A percentile compares a stretch with the other conserved stretches of the same genome.
Evolutionary conservation across 2,329 filamentous ascomycete genomes (phyloP).

Genomic region (Xylariales sp.): DNA sequence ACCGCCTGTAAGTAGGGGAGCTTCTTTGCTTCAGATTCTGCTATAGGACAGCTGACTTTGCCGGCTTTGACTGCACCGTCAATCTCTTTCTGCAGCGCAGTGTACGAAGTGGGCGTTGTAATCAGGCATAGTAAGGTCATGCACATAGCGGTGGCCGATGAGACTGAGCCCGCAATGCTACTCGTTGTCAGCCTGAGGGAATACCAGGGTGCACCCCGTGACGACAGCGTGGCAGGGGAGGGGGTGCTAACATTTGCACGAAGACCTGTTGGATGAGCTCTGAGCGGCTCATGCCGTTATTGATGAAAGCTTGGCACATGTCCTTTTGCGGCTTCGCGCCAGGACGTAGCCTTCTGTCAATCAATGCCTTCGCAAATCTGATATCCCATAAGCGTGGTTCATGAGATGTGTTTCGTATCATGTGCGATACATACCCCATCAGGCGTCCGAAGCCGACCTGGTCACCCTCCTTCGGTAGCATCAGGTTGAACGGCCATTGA

Average conservation of each 20-base stretch:
- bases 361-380: slow-evolving; percentile 22
- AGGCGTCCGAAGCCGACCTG: slow-evolving; percentile 34
- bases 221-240: neutral
- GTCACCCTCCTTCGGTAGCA: slow-evolving; percentile 32
- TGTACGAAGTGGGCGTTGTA: slow-evolving; percentile 16
- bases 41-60: slow-evolving; percentile 23
- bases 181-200: neutral
- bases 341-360: slow-evolving; percentile 22
- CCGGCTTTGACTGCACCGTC: slow-evolving; percentile 11
- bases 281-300: slow-evolving; percentile 29
- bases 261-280: slow-evolving; percentile 35
- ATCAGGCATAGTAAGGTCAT: slow-evolving; percentile 22
- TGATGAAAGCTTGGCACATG: slow-evolving; percentile 36
- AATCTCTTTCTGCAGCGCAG: slow-evolving; percentile 16
- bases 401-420: neutral
- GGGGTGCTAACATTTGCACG: slow-evolving; percentile 30
- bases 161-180: slow-evolving; percentile 21
- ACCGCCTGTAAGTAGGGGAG: slow-evolving; percentile 34
- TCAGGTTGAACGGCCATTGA: slow-evolving; percentile 30
- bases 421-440: slow-evolving; percentile 29
- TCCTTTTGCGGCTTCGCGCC: slow-evolving; percentile 25
- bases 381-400: neutral
- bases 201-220: neutral
- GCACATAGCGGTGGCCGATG: slow-evolving; percentile 20
- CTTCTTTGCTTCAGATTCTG: slow-evolving; percentile 21